Percentiles rank a stretch among this genome's conserved stretches.
phyloP scores from a whole-genome alignment of 169 alveolate species.

The Hammondia hammondi region DNA sequence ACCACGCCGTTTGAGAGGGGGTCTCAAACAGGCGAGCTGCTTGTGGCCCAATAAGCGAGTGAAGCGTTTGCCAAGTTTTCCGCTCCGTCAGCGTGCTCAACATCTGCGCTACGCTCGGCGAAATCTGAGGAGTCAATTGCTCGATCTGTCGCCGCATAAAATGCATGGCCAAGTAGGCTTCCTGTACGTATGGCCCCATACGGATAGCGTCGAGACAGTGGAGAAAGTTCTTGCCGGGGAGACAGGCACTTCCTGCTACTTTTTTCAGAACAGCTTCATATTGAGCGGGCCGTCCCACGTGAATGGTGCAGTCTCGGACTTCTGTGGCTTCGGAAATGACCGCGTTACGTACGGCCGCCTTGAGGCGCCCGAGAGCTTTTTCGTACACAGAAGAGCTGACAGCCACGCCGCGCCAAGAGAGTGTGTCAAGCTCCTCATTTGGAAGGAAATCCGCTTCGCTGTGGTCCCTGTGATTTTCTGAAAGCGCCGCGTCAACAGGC shows the following conservation, averaged over 20 bases:
- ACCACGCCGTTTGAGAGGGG: slow-evolving; percentile 30
- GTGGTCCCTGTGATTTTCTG: neutral
- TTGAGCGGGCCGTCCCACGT: neutral
- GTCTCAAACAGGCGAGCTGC: slow-evolving; percentile 29
- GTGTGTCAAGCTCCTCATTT: neutral
- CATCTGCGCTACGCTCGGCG: neutral
- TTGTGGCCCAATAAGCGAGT: slow-evolving; percentile 29
- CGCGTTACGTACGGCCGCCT: neutral
- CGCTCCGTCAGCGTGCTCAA: slow-evolving; percentile 12
- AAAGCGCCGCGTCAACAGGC: neutral
- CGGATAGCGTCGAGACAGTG: slow-evolving; percentile 5
- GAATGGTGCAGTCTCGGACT: slow-evolving; percentile 14
- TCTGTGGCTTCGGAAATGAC: slow-evolving; percentile 15
- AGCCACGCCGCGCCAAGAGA: slow-evolving; percentile 46
- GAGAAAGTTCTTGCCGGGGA: slow-evolving; percentile 22
- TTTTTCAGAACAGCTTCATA: neutral
- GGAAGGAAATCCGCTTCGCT: slow-evolving; percentile 2
- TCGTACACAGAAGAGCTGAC: neutral
- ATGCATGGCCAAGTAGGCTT: too few relatives aligned
- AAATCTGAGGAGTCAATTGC: neutral
- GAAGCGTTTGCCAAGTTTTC: slow-evolving; percentile 34
- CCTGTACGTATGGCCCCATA: neutral
- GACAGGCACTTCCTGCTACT: slow-evolving; percentile 33
- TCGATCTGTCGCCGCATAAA: slow-evolving; percentile 5
- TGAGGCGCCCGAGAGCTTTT: neutral